Conservation (phyloP, 2,329 filamentous ascomycete genomes). For the Dichotomopilus funicola region DNA sequence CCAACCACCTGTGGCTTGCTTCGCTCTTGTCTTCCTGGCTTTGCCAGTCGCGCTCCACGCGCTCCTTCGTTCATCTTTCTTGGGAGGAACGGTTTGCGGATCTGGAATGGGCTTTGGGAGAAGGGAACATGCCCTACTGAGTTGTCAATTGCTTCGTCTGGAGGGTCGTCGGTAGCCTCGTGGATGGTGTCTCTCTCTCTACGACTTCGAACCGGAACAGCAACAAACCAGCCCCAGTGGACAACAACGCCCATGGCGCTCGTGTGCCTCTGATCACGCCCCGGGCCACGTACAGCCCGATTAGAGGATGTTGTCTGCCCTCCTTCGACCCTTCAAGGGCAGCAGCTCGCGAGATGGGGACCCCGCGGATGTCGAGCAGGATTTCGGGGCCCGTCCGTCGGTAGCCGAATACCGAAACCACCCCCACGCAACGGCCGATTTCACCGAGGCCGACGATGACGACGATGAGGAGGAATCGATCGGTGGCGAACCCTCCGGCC, state of each 20-base stretch:
- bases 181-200: too few relatives aligned
- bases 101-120: not conserved
- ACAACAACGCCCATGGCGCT: conserved; percentile 21
- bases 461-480: conserved; percentile 34
- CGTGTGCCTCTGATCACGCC: conserved; percentile 16
- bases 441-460: conserved; percentile 56
- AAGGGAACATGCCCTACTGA: conserved; percentile 2
- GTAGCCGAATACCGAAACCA: conserved; percentile 32
- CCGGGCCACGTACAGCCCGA: conserved; percentile 20
- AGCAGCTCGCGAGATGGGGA: conserved; percentile 20
- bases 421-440: conserved; percentile 56
- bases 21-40: conserved; percentile 5
- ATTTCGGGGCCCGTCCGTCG: conserved; percentile 19
- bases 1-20: not conserved
- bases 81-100: not conserved
- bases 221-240: not conserved
- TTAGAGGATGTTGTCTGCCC: conserved; percentile 28
- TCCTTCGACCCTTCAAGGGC: conserved; percentile 30
- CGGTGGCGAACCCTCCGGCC: conserved; percentile 30
- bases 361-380: conserved; percentile 16
- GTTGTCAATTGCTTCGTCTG: not conserved
- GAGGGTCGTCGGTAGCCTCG: not conserved
- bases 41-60: conserved; percentile 20
- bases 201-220: not conserved
- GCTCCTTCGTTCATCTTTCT: conserved; percentile 9